These are phyloP conservation scores for Croton laevigatus DNA, from an alignment of 441 rosid genomes.

Conservation along the genomic window DNA sequence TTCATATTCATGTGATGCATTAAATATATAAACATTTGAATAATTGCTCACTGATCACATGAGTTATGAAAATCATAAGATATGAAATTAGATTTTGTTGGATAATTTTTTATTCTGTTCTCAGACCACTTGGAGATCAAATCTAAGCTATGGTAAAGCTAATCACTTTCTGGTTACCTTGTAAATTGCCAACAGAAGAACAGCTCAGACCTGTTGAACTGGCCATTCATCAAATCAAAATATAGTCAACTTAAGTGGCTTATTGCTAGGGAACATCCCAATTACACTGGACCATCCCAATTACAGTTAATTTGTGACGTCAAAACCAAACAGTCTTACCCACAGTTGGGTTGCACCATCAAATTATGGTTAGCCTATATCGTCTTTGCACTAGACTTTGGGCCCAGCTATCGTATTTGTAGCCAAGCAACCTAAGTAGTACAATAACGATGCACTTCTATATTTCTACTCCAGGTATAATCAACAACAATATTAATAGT, in stretches of 20 bases:
- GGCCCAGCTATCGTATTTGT: too few relatives aligned
- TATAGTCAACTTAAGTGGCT: background rate
- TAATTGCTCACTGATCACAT: too few relatives aligned
- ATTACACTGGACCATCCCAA: slow-evolving; percentile 1
- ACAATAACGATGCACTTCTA: background rate
- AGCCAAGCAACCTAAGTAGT: background rate
- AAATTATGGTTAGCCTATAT: background rate
- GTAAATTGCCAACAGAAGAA: too few relatives aligned
- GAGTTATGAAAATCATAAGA: too few relatives aligned
- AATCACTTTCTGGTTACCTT: too few relatives aligned
- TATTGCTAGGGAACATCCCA: background rate
- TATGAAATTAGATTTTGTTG: too few relatives aligned
- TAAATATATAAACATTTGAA: too few relatives aligned
- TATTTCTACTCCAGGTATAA: background rate
- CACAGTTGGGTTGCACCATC: background rate
- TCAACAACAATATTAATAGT: background rate
- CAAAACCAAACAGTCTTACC: background rate
- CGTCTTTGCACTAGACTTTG: too few relatives aligned
- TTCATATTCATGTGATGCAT: too few relatives aligned
- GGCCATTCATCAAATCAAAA: background rate
- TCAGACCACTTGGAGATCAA: background rate
- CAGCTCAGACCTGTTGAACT: too few relatives aligned
- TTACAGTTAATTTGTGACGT: background rate
- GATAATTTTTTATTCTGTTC: background rate
- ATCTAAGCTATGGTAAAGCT: too few relatives aligned